Conservation (phyloP, 306 rosid species). For the Bauhinia variegata region DNA sequence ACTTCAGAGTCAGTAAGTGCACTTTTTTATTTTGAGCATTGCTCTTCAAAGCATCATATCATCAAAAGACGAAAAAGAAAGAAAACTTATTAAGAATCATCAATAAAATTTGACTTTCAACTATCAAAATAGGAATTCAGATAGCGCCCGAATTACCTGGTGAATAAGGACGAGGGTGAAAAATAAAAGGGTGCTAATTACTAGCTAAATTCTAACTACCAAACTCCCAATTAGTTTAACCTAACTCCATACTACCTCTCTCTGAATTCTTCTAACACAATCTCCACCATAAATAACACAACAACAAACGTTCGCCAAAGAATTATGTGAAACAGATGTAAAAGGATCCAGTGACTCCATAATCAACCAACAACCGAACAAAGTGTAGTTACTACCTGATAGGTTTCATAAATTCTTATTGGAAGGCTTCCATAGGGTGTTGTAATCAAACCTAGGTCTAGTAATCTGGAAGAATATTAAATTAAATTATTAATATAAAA, state of each 20-base stretch:
- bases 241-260: not conserved
- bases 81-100: not conserved
- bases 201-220: constrained; percentile 22
- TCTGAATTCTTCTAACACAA: constrained; percentile 8
- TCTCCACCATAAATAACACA: not conserved
- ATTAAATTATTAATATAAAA: constrained; percentile 13
- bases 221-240: constrained; percentile 21
- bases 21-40: not conserved
- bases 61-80: too few species aligned
- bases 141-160: constrained; percentile 2
- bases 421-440: not conserved
- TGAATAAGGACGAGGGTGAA: not conserved
- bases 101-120: not conserved
- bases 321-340: not conserved
- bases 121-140: constrained; percentile 11
- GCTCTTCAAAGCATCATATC: not conserved
- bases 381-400: constrained; percentile 18
- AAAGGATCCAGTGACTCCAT: not conserved
- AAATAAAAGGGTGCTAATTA: not conserved
- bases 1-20: constrained; percentile 30
- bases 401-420: constrained; percentile 14
- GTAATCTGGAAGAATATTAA: not conserved
- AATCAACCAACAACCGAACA: not conserved
- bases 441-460: not conserved
- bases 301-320: not conserved